A percentile compares a stretch with the other conserved stretches of the same genome.
These are phyloP conservation scores for Plenodomus tracheiphilus DNA, from an alignment of 2,329 filamentous ascomycete genomes.

Conservation along the genomic window DNA sequence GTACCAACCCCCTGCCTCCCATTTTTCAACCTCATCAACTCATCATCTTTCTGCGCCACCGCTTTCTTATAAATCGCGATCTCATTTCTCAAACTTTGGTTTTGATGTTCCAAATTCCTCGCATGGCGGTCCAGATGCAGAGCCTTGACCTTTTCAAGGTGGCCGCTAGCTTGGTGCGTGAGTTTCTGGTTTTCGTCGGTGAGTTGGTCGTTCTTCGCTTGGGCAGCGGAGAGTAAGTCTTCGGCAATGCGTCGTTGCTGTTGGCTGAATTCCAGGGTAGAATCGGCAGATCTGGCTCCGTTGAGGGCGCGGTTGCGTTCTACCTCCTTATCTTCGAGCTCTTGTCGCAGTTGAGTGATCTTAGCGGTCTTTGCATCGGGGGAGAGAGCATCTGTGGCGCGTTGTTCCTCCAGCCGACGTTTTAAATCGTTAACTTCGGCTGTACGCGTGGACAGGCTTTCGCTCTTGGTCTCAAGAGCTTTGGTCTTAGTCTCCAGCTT, in stretches of 20 bases:
- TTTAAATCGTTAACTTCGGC: conserved; percentile 17
- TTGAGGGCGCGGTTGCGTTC: conserved; percentile 34
- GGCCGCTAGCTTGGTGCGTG: conserved; percentile 18
- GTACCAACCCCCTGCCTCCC: conserved; percentile 32
- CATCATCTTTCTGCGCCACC: conserved; percentile 27
- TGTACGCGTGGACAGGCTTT: conserved; percentile 19
- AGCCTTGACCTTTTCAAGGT: conserved; percentile 20
- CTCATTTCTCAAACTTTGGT: conserved; percentile 10
- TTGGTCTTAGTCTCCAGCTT: conserved; percentile 18
- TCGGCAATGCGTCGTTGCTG: conserved; percentile 54
- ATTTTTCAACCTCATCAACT: conserved; percentile 22
- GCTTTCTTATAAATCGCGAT: conserved; percentile 16
- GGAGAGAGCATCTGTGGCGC: conserved; percentile 20
- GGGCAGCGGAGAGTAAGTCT: conserved; percentile 12
- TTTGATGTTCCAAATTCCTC: conserved; percentile 9
- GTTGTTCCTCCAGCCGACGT: conserved; percentile 22
- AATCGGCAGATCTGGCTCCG: conserved; percentile 34
- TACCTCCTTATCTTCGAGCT: conserved; percentile 20
- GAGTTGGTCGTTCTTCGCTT: conserved; percentile 15
- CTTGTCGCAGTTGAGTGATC: conserved; percentile 26
- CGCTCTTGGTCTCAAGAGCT: conserved; percentile 17
- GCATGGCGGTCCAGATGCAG: conserved; percentile 19
- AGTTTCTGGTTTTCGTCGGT: conserved; percentile 17
- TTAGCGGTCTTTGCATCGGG: conserved; percentile 26
- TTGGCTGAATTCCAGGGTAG: conserved; percentile 61